Evolutionary conservation across 805 yeast species (phyloP), one percentile per base, ranked within the genome.

Genomic region (Pichia occidentalis): DNA sequence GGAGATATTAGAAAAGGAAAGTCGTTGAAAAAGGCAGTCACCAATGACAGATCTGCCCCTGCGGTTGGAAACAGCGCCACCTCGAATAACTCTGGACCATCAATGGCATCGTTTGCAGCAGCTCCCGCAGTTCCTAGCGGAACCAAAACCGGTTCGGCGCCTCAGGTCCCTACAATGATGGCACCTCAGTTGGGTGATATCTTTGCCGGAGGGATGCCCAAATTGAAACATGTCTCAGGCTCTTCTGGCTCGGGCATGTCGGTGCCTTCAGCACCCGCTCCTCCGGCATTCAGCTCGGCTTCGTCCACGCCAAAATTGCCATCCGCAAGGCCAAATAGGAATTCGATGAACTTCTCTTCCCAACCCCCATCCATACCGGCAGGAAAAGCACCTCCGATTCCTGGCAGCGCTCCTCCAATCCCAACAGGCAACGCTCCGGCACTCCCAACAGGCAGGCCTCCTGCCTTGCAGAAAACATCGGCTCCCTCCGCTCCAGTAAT

Each of bases 1-100:
- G 85, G 92, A 22, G 95, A 85, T 56, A 90, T 90, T 47, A 74
- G 86, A 51, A 82, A 83, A 45, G 90, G 88, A 17, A 61, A 54
- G 36, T 58, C 50, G 32, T 64, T 81, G 39, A 80, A 77, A 52
- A 77, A 80, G 45, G 75, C 85, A 1, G 63, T 59, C 45, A 73
- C 97, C 45, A 63, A 72, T 60, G 79, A 75, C 66, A 61, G 95
- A 62, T 74, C 83, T 40, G 74, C 71, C 1, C 85, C 88, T 3
- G 34, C 46, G 44, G 57, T 75, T 23, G 68, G 69, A 19, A 68
- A 73, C 32, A 46, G 59, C 24, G 38, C 51, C 27, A 7, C 45
- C 37, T 41, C 56, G 3, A 21, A 51, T 1, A 20, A 17, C 8
- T 16, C 45, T n/a, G 29, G 41, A 7, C 37, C 51, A 7, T 34